Evolutionary conservation across 352 stramenopile genomes (phyloP).

Genomic region (Aphanomyces cochlioides): DNA sequence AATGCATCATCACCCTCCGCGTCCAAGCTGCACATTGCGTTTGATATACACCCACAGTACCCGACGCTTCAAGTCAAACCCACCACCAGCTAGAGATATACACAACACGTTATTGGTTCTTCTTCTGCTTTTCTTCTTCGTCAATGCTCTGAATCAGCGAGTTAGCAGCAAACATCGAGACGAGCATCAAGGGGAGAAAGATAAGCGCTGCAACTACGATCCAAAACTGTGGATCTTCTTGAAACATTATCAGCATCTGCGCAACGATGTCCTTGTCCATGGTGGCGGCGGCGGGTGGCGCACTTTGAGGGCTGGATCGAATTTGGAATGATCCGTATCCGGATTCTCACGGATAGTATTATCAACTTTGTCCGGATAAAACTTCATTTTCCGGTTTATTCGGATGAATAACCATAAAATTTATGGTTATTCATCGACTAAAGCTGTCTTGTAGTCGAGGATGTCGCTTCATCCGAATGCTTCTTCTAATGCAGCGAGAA

Average conservation of each 20-base stretch:
- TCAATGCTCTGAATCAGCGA: slow-evolving; percentile 51
- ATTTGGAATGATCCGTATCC: too few species aligned
- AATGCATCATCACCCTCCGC: slow-evolving; percentile 30
- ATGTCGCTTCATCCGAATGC: too few species aligned
- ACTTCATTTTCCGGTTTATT: too few species aligned
- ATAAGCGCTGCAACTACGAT: slow-evolving; percentile 51
- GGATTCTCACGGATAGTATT: too few species aligned
- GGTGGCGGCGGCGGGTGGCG: slow-evolving; percentile 29
- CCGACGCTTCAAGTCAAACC: slow-evolving; percentile 23
- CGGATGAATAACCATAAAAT: too few species aligned
- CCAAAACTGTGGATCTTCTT: slow-evolving; percentile 40
- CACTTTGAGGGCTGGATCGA: too few species aligned
- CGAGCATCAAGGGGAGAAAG: slow-evolving; percentile 41
- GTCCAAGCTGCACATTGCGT: slow-evolving; percentile 29
- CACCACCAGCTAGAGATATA: background rate
- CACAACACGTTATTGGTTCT: background rate
- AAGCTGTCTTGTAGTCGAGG: too few species aligned
- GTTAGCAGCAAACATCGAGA: slow-evolving; percentile 41
- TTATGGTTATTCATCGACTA: too few species aligned
- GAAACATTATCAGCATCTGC: slow-evolving; percentile 38
- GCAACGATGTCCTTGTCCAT: slow-evolving; percentile 45
- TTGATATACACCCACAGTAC: slow-evolving; percentile 19
- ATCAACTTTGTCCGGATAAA: too few species aligned
- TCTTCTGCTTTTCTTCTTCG: slow-evolving; percentile 15
- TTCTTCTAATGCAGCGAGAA: too few species aligned